These are phyloP conservation scores for Bipolaris zeicola DNA, from an alignment of 2,329 filamentous ascomycete genomes.

Conservation along the genomic window DNA sequence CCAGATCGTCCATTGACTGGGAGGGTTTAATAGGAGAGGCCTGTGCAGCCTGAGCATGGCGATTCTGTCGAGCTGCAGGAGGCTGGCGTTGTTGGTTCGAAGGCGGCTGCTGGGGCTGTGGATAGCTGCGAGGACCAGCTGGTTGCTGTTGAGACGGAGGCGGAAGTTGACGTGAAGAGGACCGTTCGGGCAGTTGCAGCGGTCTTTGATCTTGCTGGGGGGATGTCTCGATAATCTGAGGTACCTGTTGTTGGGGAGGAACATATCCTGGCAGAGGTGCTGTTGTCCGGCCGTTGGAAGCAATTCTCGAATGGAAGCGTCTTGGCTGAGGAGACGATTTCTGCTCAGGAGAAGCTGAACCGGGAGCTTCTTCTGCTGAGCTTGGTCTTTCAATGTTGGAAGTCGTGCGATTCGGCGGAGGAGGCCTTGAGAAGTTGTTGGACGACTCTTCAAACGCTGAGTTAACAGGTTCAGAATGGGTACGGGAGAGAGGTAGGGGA, in stretches of 20 bases:
- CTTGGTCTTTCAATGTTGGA: constrained; percentile 24
- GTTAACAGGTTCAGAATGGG: constrained; percentile 71
- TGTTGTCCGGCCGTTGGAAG: constrained; percentile 63
- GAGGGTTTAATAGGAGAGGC: constrained; percentile 47
- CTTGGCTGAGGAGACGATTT: constrained; percentile 48
- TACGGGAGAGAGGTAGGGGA: constrained; percentile 59
- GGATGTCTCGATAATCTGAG: constrained; percentile 70
- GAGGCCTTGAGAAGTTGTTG: constrained; percentile 66
- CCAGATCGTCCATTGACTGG: constrained; percentile 68
- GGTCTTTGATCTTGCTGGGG: constrained; percentile 43
- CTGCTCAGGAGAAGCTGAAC: constrained; percentile 23
- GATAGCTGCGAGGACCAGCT: constrained; percentile 23
- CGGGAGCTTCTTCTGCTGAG: constrained; percentile 34
- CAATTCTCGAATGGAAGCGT: constrained; percentile 62
- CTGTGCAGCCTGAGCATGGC: constrained; percentile 39
- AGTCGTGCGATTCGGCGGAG: constrained; percentile 37
- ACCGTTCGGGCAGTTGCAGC: constrained; percentile 56
- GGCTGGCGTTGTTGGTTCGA: constrained; percentile 31
- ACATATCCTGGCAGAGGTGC: constrained; percentile 56
- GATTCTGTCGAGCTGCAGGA: constrained; percentile 30
- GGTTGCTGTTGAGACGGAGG: constrained; percentile 22
- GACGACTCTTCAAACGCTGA: constrained; percentile 41
- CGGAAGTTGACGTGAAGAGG: constrained; percentile 54
- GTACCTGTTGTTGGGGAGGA: constrained; percentile 49
- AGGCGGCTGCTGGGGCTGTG: constrained; percentile 10